Percentiles rank a stretch among this genome's conserved stretches.
These are phyloP conservation scores for Pyrus communis DNA, from an alignment of 306 rosid species.

Conservation along the genomic window DNA sequence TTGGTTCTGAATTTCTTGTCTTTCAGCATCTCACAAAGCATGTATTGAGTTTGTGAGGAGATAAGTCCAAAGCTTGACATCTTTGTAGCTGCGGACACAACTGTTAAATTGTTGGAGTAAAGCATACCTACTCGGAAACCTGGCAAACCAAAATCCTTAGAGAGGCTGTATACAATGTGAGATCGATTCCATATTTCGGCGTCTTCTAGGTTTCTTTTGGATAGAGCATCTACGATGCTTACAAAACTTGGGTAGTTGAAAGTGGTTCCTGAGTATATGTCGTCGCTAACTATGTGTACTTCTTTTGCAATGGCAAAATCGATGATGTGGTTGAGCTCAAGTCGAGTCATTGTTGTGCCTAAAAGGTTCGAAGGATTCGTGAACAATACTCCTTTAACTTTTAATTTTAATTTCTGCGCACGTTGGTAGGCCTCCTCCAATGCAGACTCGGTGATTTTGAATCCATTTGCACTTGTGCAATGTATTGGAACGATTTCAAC, in stretches of 20 bases:
- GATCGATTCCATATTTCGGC: conserved; percentile 15
- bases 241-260: conserved; percentile 39
- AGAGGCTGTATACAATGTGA: conserved; percentile 67
- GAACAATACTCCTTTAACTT: conserved; percentile 60
- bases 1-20: conserved; percentile 38
- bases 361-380: conserved; percentile 83
- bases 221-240: conserved; percentile 40
- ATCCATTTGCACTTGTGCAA: conserved; percentile 64
- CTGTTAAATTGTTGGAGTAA: conserved; percentile 42
- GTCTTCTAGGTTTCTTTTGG: not conserved
- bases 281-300: conserved; percentile 72
- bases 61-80: conserved; percentile 87
- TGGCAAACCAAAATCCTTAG: conserved; percentile 62
- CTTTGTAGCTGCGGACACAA: conserved; percentile 60
- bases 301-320: conserved; percentile 37
- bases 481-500: conserved; percentile 69
- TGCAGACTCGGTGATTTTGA: conserved; percentile 47
- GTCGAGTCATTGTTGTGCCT: conserved; percentile 48
- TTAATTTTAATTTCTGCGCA: conserved; percentile 39
- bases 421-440: conserved; percentile 46
- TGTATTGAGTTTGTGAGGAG: conserved; percentile 71
- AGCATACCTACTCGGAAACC: conserved; percentile 80
- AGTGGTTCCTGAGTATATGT: conserved; percentile 64
- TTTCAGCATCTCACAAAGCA: conserved; percentile 36
- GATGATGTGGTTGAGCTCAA: conserved; percentile 44